Percentiles rank a stretch among this genome's conserved stretches.
These are phyloP conservation scores for Pleurotus tuber-regium DNA, from an alignment of 768 basidiomycete genomes.

Conservation along the genomic window DNA sequence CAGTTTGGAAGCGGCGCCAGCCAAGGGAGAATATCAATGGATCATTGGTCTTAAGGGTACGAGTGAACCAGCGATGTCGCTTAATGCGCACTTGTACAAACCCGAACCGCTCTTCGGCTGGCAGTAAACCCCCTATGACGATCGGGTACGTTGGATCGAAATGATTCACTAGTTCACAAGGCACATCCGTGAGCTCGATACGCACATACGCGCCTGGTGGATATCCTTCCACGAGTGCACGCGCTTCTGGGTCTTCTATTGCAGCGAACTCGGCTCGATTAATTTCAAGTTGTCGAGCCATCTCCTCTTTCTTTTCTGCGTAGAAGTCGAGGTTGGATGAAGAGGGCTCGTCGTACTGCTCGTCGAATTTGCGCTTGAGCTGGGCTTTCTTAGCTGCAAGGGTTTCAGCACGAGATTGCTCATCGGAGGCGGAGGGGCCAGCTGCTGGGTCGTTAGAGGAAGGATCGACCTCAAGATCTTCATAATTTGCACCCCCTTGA, in stretches of 20 bases:
- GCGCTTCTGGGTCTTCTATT: constrained; percentile 64
- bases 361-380: constrained; percentile 94
- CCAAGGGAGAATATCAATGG: constrained; percentile 96
- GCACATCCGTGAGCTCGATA: constrained; percentile 80
- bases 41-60: constrained; percentile 94
- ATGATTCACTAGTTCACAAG: constrained; percentile 89
- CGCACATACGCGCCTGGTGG: constrained; percentile 91
- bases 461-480: constrained; percentile 33
- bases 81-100: constrained; percentile 95
- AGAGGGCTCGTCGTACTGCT: constrained; percentile 91
- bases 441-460: constrained; percentile 20
- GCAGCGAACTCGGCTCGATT: constrained; percentile 85
- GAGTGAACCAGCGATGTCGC: constrained; percentile 90
- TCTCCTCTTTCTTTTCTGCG: constrained; percentile 87
- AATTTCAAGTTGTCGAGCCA: constrained; percentile 77
- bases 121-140: constrained; percentile 86
- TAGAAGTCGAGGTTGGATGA: constrained; percentile 83
- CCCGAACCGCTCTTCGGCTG: constrained; percentile 89
- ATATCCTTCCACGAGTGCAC: constrained; percentile 86
- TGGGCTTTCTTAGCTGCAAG: constrained; percentile 87
- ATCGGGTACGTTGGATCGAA: constrained; percentile 92
- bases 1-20: constrained; percentile 93
- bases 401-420: constrained; percentile 42
- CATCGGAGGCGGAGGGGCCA: constrained; percentile 20
- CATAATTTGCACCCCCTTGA: constrained; percentile 39